phyloP scores from a whole-genome alignment of 441 rosid genomes.

The Biscutella laevigata region DNA sequence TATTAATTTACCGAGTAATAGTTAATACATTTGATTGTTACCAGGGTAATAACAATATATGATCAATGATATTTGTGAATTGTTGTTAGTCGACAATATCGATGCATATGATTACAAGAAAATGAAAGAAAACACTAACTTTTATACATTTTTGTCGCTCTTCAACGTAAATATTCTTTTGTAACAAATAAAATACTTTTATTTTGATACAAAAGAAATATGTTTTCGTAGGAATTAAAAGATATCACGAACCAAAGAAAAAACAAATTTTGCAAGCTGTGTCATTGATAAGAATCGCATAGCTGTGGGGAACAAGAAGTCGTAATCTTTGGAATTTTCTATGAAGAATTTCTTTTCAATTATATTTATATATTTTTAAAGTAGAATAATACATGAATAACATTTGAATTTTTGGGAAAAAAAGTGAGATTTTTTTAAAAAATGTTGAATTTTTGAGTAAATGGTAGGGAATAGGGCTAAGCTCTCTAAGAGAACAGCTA shows the following conservation, averaged over 20 bases:
- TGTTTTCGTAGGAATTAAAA: not conserved
- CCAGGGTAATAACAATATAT: not conserved
- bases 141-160: not conserved
- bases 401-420: not conserved
- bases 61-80: too few species aligned
- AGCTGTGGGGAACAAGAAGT: too few species aligned
- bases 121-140: not conserved
- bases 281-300: too few species aligned
- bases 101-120: not conserved
- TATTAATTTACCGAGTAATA: too few species aligned
- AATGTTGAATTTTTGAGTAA: not conserved
- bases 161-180: not conserved
- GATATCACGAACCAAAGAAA: not conserved
- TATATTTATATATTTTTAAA: not conserved
- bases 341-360: not conserved
- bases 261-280: constrained; percentile 19
- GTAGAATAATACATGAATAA: not conserved
- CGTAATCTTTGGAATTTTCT: constrained; percentile 13
- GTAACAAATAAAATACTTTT: not conserved
- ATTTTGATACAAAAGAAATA: not conserved
- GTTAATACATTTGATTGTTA: too few species aligned
- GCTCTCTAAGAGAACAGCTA: constrained; percentile 16
- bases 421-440: too few species aligned
- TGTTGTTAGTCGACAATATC: not conserved
- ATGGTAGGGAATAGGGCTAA: constrained; percentile 15